Percentiles rank a stretch among this genome's conserved stretches.
These are phyloP conservation scores for Spiraea crenata DNA, from an alignment of 331 rosid species.

Conservation along the genomic window DNA sequence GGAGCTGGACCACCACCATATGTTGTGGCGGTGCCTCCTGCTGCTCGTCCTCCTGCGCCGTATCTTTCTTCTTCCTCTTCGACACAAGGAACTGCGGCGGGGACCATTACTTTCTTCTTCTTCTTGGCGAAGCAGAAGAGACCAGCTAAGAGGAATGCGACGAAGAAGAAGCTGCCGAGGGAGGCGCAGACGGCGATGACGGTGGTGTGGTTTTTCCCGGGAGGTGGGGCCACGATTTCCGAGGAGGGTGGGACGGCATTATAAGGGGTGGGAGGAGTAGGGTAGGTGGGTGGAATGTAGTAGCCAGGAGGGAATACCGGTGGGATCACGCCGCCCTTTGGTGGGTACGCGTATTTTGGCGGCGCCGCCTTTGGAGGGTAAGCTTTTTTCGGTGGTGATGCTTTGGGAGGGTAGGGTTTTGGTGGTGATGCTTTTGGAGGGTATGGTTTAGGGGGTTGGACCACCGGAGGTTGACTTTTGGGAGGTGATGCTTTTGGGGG, in stretches of 20 bases:
- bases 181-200: conserved; percentile 53
- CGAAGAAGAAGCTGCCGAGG: conserved; percentile 34
- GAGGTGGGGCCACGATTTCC: neutral
- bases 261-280: conserved; percentile 14
- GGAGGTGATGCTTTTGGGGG: conserved; percentile 4
- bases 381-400: conserved; percentile 19
- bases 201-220: conserved; percentile 36
- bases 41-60: neutral
- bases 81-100: conserved; percentile 25
- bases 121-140: conserved; percentile 48
- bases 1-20: neutral
- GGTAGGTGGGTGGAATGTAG: conserved; percentile 9
- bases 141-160: conserved; percentile 40
- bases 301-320: conserved; percentile 17
- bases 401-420: neutral
- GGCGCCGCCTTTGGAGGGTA: conserved; percentile 20
- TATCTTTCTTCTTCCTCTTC: conserved; percentile 19
- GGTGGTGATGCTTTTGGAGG: conserved; percentile 17
- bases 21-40: neutral
- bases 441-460: neutral
- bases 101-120: conserved; percentile 40
- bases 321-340: conserved; percentile 10
- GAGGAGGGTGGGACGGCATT: conserved; percentile 30
- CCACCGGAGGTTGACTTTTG: neutral
- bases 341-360: conserved; percentile 11